Base-by-base conservation (phyloP, 2,329 filamentous ascomycete genomes). In the Beauveria medogensis region DNA sequence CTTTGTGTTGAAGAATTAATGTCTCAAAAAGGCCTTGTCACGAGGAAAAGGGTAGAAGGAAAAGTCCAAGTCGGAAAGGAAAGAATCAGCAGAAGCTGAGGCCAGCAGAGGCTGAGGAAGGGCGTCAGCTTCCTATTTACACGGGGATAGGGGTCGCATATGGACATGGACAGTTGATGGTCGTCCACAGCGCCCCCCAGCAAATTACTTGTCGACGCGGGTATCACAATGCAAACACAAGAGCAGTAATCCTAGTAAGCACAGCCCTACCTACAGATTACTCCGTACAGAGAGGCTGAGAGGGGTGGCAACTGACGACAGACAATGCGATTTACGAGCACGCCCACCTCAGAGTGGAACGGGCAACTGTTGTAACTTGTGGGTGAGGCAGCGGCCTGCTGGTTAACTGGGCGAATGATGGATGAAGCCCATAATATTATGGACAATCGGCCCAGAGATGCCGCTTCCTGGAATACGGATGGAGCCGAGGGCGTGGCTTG, bases 401-500 rank as follows among this genome's bases (percentile, higher is more conserved):
- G 5, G 34, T 37, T 5, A 14, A 37, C 34, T 37, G 5, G 34
- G 34, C 34, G 34, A 37, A 37, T 34, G 4, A 34, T 10, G 5
- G 14, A 34, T 37, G 12, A 37, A 40, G 55, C 34, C 46, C 34
- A 50, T 50, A 57, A 58, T 41, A 43, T 43, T 43, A 51, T 37
- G 56, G 48, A 24, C 47, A 59, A 54, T 53, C 57, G 48, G 57
- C 50, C 28, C 50, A 59, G 40, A 51, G 41, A 47, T 59, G 57
- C 57, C 57, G 55, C 55, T n/a, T 34, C 20, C 18, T 40, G 37
- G 57, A 9, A 44, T 53, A 59, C 57, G 57, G 57, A 53, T 59
- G 57, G 57, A 59, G 40, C 57, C 57, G 57, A 59, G 50, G 37
- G 48, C 10, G 26, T 46, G 48, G 56, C 56, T 59, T 59, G 56